Evolutionary conservation across 2,329 filamentous ascomycete genomes (phyloP).

Genomic region (Epichloe glyceriae): DNA sequence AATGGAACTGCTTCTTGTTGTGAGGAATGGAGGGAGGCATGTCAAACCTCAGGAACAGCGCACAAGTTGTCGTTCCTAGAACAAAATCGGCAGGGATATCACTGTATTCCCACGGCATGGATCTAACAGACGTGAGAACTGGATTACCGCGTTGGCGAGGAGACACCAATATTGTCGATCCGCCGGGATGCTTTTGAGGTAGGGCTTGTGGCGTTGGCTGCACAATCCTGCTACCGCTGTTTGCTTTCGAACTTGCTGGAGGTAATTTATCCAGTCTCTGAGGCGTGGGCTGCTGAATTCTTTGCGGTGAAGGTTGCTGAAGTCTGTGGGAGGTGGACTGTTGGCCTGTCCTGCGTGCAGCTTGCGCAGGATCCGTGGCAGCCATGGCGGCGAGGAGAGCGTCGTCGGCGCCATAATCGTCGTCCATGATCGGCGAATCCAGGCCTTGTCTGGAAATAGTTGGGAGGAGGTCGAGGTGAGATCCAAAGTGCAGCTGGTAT

Average conservation of each 20-base stretch:
- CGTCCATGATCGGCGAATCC: conserved; percentile 25
- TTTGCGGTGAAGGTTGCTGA: conserved; percentile 30
- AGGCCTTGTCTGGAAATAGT: too few species aligned
- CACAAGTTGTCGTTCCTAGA: conserved; percentile 75
- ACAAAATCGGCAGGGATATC: conserved; percentile 95
- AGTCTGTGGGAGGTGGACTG: conserved; percentile 27
- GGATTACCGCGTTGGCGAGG: conserved; percentile 92
- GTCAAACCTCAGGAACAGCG: conserved; percentile 61
- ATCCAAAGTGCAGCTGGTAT: background rate
- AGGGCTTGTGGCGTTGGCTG: conserved; percentile 86
- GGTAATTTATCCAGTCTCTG: conserved; percentile 42
- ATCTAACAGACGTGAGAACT: conserved; percentile 68
- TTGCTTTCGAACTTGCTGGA: conserved; percentile 19
- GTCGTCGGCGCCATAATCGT: conserved; percentile 45
- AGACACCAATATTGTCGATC: conserved; percentile 77
- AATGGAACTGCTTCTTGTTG: background rate
- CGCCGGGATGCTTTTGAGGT: conserved; percentile 48
- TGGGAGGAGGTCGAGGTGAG: background rate
- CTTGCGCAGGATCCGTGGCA: conserved; percentile 26
- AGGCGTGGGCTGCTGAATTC: conserved; percentile 34
- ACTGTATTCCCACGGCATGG: conserved; percentile 88
- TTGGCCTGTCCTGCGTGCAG: conserved; percentile 17
- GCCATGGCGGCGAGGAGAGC: conserved; percentile 44
- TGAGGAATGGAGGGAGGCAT: background rate
- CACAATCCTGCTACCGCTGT: conserved; percentile 45